Base-by-base conservation (phyloP, 148 eudicot genomes). In the Amaranthus hypochondriacus region DNA sequence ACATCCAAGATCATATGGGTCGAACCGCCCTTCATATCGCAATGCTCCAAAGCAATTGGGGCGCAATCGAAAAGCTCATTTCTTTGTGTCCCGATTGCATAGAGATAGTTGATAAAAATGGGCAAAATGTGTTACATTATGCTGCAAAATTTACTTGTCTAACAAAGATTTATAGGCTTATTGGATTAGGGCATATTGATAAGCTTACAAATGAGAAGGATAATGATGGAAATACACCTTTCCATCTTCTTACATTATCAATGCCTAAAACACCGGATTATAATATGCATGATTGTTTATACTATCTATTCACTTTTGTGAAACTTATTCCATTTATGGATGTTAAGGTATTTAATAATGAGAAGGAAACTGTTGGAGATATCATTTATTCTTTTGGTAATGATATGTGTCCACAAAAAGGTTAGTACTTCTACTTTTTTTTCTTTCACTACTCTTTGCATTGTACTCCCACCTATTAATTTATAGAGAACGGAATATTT, bases 101-200 rank as follows among this genome's bases (percentile, higher is more conserved):
- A 4, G 71, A 68, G 15, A 68, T 68, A 21, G 71, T 68, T 0
- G 71, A 68, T 47, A 51, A 53, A 21, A 51, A 68, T 9, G 58
- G 56, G 9, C 71, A 68, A 18, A 68, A 68, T 68, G 71, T 68
- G 4, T 44, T 68, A 7, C 58, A 68, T 52, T 68, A 68, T 68
- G 71, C 71, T 49, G 71, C 71, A n/a, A 68, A 15, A 4, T 68
- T 62, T 46, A 14, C 48, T 7, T 62, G 66, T 42, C 66, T 62
- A 12, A 15, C 39, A 4, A 15, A 50, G 8, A 5, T 21, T 52
- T 21, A 68, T 18, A 3, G 14, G 15, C 7, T 68, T 9, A 42
- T 68, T 2, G 18, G 6, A 43, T 28, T 51, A 9, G 43, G 71
- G 52, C 54, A 13, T 44, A 7, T 50, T 13, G 57, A 50, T 15